These are phyloP conservation scores for Aspergillus nidulans DNA, from an alignment of 495 filamentous ascomycete species.

Conservation along the genomic window DNA sequence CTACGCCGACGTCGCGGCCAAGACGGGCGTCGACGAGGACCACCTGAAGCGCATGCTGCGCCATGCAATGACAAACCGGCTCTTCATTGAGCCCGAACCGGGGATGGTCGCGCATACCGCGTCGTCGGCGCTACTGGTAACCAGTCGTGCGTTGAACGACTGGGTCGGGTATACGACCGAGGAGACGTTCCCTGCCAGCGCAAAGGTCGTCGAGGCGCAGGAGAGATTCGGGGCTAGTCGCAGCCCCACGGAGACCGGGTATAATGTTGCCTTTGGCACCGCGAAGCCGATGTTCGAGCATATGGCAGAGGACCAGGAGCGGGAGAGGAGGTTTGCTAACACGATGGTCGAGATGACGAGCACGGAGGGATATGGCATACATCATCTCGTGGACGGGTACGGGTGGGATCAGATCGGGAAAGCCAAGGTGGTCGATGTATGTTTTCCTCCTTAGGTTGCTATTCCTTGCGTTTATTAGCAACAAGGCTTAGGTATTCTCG, in stretches of 20 bases:
- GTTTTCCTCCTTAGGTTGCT: neutral
- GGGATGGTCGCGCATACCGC: neutral
- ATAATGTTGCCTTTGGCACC: slow-evolving; percentile 2
- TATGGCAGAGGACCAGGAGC: neutral
- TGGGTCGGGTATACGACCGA: neutral
- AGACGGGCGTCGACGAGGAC: neutral
- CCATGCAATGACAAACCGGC: slow-evolving; percentile 3
- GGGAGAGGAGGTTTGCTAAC: neutral
- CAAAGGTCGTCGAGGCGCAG: neutral
- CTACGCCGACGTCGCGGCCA: neutral
- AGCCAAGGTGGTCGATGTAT: slow-evolving; percentile 2
- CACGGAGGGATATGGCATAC: neutral
- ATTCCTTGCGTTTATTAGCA: no score
- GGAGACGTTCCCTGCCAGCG: neutral
- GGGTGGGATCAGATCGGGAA: neutral
- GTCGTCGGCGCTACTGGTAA: neutral
- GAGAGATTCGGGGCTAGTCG: neutral
- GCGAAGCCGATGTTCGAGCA: slow-evolving; percentile 1
- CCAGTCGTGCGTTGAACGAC: neutral
- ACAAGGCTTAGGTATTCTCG: no score
- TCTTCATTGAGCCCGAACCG: slow-evolving; percentile 1
- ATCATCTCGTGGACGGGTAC: slow-evolving; percentile 1
- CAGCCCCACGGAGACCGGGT: neutral
- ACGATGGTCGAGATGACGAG: neutral
- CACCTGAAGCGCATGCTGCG: neutral